Conservation (phyloP, 768 basidiomycete genomes). For the Coprinopsis cinerea region DNA sequence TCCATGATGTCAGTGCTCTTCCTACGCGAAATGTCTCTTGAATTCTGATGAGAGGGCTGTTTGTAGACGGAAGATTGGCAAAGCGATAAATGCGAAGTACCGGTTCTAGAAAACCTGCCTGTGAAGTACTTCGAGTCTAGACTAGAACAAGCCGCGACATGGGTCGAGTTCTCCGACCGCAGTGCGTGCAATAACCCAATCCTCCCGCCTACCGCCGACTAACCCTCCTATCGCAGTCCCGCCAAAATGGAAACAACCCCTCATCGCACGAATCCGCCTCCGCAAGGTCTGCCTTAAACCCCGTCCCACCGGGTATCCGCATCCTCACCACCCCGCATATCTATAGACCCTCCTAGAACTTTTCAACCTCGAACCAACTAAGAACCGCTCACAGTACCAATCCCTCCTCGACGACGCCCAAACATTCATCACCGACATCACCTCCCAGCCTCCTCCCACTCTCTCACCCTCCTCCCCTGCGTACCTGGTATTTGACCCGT, state of each 20-base stretch:
- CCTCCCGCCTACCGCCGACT: not conserved
- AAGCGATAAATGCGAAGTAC: constrained; percentile 81
- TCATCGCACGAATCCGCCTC: constrained; percentile 47
- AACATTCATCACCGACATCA: constrained; percentile 18
- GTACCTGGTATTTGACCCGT: constrained; percentile 55
- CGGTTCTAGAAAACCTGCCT: constrained; percentile 60
- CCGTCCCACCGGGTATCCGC: too few relatives aligned
- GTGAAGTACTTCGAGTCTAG: constrained; percentile 45
- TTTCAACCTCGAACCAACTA: constrained; percentile 36
- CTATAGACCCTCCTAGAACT: constrained; percentile 51
- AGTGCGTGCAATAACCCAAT: constrained; percentile 23
- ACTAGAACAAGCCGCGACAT: constrained; percentile 56
- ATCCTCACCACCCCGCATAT: too few relatives aligned
- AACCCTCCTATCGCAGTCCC: constrained; percentile 28
- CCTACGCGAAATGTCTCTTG: constrained; percentile 10
- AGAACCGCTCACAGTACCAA: constrained; percentile 30
- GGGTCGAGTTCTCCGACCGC: constrained; percentile 46
- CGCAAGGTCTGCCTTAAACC: constrained; percentile 42
- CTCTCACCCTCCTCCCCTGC: constrained; percentile 42
- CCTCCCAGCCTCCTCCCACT: constrained; percentile 25
- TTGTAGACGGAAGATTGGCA: constrained; percentile 82
- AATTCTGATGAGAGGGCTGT: constrained; percentile 9
- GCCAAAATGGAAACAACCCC: constrained; percentile 42
- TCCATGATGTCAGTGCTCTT: constrained; percentile 63
- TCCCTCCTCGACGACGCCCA: constrained; percentile 34